Evolutionary conservation across 78 protist species (phyloP).

Genomic region (Isochrysis galbana): DNA sequence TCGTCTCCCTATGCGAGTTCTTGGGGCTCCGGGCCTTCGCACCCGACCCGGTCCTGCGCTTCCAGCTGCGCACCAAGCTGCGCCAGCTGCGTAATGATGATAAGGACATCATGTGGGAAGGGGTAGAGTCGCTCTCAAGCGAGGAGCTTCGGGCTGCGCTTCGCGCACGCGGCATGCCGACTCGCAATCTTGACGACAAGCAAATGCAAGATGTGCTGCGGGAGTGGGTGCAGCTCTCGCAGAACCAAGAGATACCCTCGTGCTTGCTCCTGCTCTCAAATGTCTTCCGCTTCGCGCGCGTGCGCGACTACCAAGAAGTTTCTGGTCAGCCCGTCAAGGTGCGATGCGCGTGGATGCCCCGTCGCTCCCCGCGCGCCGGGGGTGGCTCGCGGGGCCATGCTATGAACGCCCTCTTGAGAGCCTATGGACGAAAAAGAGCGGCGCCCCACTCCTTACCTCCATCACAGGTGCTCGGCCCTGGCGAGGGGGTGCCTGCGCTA

Average conservation of each 20-base stretch:
- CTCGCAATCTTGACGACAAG: not conserved
- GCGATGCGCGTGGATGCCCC: too few species aligned
- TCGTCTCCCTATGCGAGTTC: not conserved
- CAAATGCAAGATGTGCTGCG: not conserved
- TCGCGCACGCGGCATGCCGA: not conserved
- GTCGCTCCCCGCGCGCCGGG: too few species aligned
- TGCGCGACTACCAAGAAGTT: not conserved
- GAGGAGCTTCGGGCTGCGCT: conserved; percentile 32
- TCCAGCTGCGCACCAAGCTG: not conserved
- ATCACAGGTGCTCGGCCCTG: too few species aligned
- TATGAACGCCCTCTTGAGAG: too few species aligned
- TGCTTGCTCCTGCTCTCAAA: not conserved
- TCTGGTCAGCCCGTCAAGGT: too few species aligned
- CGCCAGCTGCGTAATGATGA: conserved; percentile 6
- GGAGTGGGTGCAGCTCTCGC: not conserved
- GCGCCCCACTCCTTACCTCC: too few species aligned
- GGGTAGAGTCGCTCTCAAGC: conserved; percentile 22
- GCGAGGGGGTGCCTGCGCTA: too few species aligned
- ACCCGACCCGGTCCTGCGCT: not conserved
- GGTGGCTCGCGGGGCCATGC: too few species aligned
- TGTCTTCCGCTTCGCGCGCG: not conserved
- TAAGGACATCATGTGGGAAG: conserved; percentile 27
- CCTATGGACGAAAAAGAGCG: too few species aligned
- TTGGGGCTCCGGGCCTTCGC: not conserved
- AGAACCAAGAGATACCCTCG: not conserved